Conservation (phyloP, 495 filamentous ascomycete species). For the Tuber borchii region DNA sequence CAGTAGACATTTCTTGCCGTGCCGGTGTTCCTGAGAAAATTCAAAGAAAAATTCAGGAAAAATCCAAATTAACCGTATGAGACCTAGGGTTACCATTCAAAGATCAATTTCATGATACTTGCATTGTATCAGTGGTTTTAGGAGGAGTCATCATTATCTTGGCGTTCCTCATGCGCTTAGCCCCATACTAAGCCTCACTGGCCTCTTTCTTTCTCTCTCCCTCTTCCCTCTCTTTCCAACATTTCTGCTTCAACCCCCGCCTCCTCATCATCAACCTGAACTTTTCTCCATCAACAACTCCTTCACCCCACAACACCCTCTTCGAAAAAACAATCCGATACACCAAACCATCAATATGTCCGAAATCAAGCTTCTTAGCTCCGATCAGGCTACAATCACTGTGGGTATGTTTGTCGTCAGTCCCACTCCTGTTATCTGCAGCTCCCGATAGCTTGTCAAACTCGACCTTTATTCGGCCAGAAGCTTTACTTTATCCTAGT, state of each 20-base stretch:
- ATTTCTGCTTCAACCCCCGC: constrained; percentile 21
- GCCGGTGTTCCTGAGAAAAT: too few species aligned
- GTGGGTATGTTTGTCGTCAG: constrained; percentile 35
- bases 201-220: constrained; percentile 6
- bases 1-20: too few species aligned
- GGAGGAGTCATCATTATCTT: constrained; percentile 3
- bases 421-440: constrained; percentile 15
- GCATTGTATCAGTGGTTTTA: background rate
- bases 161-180: background rate
- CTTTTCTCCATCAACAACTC: constrained; percentile 7
- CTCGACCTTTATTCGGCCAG: background rate
- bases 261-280: constrained; percentile 18
- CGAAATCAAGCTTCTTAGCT: constrained; percentile 41
- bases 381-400: constrained; percentile 35
- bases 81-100: background rate
- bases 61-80: background rate
- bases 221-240: constrained; percentile 23
- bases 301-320: background rate
- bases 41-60: too few species aligned
- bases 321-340: background rate
- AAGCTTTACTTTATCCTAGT: background rate
- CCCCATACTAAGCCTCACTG: background rate
- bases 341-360: constrained; percentile 22
- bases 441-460: constrained; percentile 8
- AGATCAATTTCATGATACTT: background rate